Percentiles rank a stretch among this genome's conserved stretches.
Evolutionary conservation across 192 early-diverging fungal genomes (phyloP).

Genomic region (Blastocladiella britannica): DNA sequence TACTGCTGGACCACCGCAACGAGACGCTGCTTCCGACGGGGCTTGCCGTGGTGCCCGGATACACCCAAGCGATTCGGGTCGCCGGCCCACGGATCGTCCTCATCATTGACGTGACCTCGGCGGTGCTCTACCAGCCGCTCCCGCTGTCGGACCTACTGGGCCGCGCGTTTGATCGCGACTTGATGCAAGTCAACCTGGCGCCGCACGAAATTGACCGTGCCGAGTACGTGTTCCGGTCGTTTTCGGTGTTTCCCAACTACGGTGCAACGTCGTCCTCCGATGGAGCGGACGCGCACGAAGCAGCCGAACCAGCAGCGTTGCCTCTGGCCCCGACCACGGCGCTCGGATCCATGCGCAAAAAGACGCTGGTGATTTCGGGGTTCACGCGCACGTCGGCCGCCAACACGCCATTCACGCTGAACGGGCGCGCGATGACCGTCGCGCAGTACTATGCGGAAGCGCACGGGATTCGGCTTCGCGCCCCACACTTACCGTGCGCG

Average conservation of each 20-base stretch:
- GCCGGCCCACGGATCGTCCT: not conserved
- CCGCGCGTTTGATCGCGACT: not conserved
- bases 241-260: not conserved
- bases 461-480: constrained; percentile 48
- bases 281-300: too few species aligned
- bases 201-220: not conserved
- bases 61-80: not conserved
- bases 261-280: too few species aligned
- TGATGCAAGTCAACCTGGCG: not conserved
- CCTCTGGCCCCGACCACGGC: too few species aligned
- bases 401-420: not conserved
- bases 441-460: constrained; percentile 54
- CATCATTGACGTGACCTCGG: not conserved
- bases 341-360: not conserved
- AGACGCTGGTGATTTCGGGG: not conserved
- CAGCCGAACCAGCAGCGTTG: too few species aligned
- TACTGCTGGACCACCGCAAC: not conserved
- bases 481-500: constrained; percentile 63
- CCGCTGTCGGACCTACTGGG: not conserved
- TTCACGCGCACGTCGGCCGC: not conserved
- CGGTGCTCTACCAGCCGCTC: not conserved
- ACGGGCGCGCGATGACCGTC: constrained; percentile 27
- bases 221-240: not conserved
- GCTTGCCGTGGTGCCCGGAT: not conserved
- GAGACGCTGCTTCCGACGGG: not conserved